These are phyloP conservation scores for Cercophora newfieldiana DNA, from an alignment of 495 filamentous ascomycete species.

Conservation along the genomic window DNA sequence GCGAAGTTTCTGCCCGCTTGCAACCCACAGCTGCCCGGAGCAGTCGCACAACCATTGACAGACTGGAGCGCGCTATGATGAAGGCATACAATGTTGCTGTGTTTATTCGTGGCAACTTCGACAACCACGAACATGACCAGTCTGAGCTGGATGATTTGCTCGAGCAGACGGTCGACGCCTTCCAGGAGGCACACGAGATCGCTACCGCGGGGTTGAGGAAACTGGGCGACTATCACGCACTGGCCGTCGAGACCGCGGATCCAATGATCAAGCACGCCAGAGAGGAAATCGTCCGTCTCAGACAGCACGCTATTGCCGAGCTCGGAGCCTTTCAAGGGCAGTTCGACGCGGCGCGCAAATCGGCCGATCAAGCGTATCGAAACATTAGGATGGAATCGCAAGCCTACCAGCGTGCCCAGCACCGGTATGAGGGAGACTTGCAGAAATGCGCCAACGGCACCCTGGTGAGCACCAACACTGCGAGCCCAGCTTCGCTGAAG, in stretches of 20 bases:
- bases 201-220: background rate
- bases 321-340: background rate
- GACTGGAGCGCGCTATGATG: conserved; percentile 9
- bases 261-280: background rate
- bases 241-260: background rate
- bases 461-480: background rate
- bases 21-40: background rate
- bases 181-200: background rate
- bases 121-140: conserved; percentile 3
- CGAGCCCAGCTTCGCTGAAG: background rate
- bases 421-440: background rate
- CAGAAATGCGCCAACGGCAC: background rate
- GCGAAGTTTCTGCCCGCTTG: background rate
- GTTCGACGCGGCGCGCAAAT: background rate
- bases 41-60: conserved; percentile 2
- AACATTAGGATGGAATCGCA: background rate
- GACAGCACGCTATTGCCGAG: background rate
- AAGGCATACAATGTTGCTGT: conserved; percentile 8
- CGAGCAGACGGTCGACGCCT: conserved; percentile 4
- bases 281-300: background rate
- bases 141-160: background rate
- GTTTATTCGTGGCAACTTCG: conserved; percentile 13
- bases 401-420: background rate
- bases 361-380: background rate
- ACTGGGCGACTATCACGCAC: background rate